Evolutionary conservation across 2,329 filamentous ascomycete species (phyloP).

Genomic region (Sclerotiophoma versabilis): DNA sequence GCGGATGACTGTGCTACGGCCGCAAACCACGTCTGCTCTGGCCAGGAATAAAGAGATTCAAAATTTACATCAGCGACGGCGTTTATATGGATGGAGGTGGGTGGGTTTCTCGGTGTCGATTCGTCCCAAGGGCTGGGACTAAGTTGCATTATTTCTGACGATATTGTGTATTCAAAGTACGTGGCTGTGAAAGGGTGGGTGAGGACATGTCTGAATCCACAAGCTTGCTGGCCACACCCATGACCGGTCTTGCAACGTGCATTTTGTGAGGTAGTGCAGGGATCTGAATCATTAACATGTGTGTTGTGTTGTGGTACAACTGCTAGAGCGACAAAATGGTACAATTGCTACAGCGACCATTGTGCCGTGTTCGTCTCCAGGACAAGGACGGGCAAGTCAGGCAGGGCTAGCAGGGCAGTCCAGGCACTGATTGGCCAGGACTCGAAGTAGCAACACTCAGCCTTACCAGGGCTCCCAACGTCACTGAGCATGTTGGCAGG

Average conservation of each 20-base stretch:
- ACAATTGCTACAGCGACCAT: background rate
- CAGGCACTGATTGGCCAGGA: background rate
- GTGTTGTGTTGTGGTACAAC: background rate
- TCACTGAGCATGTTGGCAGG: background rate
- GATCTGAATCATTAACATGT: background rate
- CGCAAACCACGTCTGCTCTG: too few relatives aligned
- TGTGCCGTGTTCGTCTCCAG: slow-evolving; percentile 1
- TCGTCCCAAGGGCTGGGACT: slow-evolving; percentile 36
- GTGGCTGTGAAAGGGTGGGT: background rate
- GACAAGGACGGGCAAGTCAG: background rate
- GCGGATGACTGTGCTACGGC: too few relatives aligned
- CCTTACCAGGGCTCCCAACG: slow-evolving; percentile 2
- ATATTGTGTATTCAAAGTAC: slow-evolving; percentile 1
- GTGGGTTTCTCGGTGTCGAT: slow-evolving; percentile 16
- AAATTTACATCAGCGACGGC: slow-evolving; percentile 31
- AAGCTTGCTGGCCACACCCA: background rate
- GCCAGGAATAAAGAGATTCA: too few relatives aligned
- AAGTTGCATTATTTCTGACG: slow-evolving; percentile 2
- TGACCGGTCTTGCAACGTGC: background rate
- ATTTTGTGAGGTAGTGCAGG: background rate
- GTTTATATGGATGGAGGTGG: slow-evolving; percentile 11
- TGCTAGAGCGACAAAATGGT: too few relatives aligned
- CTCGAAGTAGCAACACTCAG: slow-evolving; percentile 7
- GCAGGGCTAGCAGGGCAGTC: background rate
- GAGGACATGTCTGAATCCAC: background rate